These are phyloP conservation scores for Sideroxylon spinosum DNA, from an alignment of 179 eudicot genomes.

Conservation along the genomic window DNA sequence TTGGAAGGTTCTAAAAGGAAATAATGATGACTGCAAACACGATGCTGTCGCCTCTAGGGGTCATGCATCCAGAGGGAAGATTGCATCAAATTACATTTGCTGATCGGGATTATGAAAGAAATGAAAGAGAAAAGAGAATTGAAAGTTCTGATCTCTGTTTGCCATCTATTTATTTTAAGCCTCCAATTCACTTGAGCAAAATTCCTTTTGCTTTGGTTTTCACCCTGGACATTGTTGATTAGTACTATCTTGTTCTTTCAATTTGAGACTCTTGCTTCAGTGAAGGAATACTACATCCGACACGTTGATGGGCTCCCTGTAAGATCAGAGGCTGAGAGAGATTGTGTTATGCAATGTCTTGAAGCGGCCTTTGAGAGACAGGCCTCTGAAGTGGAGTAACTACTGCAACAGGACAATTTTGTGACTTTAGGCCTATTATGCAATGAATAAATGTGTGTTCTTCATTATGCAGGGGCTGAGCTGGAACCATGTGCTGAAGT, in stretches of 20 bases:
- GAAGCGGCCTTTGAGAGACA: conserved; percentile 89
- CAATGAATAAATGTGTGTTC: background rate
- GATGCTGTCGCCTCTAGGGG: conserved; percentile 56
- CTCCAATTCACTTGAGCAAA: background rate
- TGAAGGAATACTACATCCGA: conserved; percentile 81
- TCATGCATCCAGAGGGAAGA: conserved; percentile 69
- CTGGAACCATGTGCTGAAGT: conserved; percentile 71
- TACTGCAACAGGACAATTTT: background rate
- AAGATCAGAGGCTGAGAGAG: conserved; percentile 73
- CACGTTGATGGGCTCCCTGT: conserved; percentile 79
- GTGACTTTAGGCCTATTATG: background rate
- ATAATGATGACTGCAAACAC: conserved; percentile 49
- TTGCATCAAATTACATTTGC: conserved; percentile 88
- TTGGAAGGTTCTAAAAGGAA: conserved; percentile 60
- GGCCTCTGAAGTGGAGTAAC: conserved; percentile 51
- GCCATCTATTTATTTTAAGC: background rate
- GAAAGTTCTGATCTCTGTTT: too few species aligned
- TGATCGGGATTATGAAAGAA: conserved; percentile 67
- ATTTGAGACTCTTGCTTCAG: conserved; percentile 8
- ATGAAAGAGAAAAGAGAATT: conserved; percentile 29
- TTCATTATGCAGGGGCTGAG: conserved; percentile 52
- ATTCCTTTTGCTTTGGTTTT: background rate
- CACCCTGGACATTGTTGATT: background rate
- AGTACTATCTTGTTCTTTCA: too few species aligned
- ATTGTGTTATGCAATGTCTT: conserved; percentile 72